Conservation (phyloP, 495 filamentous ascomycete species). For the Penicillium canescens region DNA sequence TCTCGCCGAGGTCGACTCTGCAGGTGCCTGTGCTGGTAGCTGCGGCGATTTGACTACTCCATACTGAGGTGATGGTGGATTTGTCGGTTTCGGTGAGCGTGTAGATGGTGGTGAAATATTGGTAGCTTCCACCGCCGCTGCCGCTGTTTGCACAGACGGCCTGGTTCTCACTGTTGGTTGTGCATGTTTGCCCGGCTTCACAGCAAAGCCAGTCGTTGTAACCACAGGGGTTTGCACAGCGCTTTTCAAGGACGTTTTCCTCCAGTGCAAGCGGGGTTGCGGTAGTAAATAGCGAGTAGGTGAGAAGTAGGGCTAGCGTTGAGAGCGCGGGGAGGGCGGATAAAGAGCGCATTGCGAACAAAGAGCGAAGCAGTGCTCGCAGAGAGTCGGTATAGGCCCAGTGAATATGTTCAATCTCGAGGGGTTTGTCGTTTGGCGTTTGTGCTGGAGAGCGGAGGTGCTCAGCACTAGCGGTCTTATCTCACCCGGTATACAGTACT, state of each 20-base stretch:
- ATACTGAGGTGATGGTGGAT: conserved; percentile 64
- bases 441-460: neutral
- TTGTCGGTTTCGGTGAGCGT: conserved; percentile 62
- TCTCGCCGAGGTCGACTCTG: conserved; percentile 57
- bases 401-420: conserved; percentile 4
- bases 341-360: conserved; percentile 32
- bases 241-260: conserved; percentile 35
- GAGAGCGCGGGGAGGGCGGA: conserved; percentile 27
- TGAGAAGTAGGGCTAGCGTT: conserved; percentile 28
- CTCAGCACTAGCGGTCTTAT: conserved; percentile 1
- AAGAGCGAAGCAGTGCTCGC: conserved; percentile 8
- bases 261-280: conserved; percentile 38
- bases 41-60: conserved; percentile 52
- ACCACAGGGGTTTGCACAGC: conserved; percentile 69
- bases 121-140: conserved; percentile 29
- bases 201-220: conserved; percentile 70
- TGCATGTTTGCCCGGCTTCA: conserved; percentile 56
- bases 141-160: conserved; percentile 51
- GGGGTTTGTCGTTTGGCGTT: conserved; percentile 11
- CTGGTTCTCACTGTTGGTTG: conserved; percentile 56
- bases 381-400: neutral
- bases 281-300: conserved; percentile 24
- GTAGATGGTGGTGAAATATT: conserved; percentile 71
- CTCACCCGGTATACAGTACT: conserved; percentile 3
- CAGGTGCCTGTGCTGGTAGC: conserved; percentile 53